These are phyloP conservation scores for Sporothrix globosa DNA, from an alignment of 2,329 filamentous ascomycete genomes.

Conservation along the genomic window DNA sequence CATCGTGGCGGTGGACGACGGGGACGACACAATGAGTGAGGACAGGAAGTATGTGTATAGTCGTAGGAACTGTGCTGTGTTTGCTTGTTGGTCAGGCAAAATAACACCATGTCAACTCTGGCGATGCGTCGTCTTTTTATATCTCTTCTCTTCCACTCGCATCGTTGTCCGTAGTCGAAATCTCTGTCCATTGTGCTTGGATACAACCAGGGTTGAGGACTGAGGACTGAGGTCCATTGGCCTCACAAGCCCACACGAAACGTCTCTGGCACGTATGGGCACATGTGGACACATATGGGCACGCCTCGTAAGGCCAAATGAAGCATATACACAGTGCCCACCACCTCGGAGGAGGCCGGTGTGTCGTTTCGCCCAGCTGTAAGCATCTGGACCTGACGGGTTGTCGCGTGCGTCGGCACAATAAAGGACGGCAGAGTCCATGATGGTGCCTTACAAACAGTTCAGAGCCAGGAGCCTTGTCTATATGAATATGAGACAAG, in stretches of 20 bases:
- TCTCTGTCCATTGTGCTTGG: too few species aligned
- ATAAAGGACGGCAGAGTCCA: background rate
- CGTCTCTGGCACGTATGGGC: too few species aligned
- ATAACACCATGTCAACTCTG: too few species aligned
- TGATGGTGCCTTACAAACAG: background rate
- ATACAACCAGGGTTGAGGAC: too few species aligned
- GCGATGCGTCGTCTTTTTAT: too few species aligned
- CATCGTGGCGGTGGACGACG: background rate
- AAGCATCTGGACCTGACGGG: background rate
- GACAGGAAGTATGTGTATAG: too few species aligned
- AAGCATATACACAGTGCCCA: background rate
- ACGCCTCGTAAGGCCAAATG: background rate
- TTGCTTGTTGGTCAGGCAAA: too few species aligned
- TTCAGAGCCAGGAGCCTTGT: background rate
- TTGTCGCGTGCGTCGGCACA: background rate
- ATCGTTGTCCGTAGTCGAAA: too few species aligned
- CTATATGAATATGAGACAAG: background rate
- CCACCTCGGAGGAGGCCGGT: background rate
- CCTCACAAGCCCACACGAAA: too few species aligned
- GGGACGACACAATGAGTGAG: background rate
- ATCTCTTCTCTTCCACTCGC: too few species aligned
- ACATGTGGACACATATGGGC: background rate
- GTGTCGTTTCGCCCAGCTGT: background rate
- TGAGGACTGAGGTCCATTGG: too few species aligned
- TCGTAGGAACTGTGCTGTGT: too few species aligned